Conservation (phyloP, 129 eudicot species). For the Escallonia rubra region DNA sequence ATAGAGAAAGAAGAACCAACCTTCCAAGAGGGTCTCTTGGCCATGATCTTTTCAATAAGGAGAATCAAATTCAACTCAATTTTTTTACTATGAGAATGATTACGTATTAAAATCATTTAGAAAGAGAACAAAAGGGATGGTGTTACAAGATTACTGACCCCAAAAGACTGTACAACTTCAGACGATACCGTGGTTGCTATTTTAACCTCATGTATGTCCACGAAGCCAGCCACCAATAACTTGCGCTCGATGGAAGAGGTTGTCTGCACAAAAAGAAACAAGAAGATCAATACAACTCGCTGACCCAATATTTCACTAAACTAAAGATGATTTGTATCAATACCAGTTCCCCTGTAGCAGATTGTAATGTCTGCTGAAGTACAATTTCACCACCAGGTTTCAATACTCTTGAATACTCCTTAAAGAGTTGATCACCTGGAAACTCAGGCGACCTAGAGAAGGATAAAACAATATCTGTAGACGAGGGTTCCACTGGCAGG, state of each 20-base stretch:
- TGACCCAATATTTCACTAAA: background rate
- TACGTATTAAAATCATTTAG: background rate
- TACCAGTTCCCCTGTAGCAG: slow-evolving; percentile 39
- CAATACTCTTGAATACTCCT: slow-evolving; percentile 44
- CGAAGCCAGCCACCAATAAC: slow-evolving; percentile 61
- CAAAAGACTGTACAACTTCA: slow-evolving; percentile 33
- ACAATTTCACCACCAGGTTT: slow-evolving; percentile 74
- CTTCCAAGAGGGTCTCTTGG: slow-evolving; percentile 75
- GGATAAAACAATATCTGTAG: slow-evolving; percentile 33
- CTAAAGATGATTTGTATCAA: background rate
- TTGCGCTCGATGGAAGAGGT: slow-evolving; percentile 50
- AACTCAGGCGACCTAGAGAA: slow-evolving; percentile 41
- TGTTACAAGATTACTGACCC: slow-evolving; percentile 23
- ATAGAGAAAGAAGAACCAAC: slow-evolving; percentile 74
- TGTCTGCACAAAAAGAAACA: slow-evolving; percentile 32
- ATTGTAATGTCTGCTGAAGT: slow-evolving; percentile 30
- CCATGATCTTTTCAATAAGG: slow-evolving; percentile 42
- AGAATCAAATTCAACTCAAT: background rate
- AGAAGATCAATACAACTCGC: slow-evolving; percentile 2
- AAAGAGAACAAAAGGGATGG: background rate
- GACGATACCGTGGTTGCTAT: slow-evolving; percentile 16
- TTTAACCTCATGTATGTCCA: slow-evolving; percentile 40
- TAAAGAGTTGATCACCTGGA: slow-evolving; percentile 44
- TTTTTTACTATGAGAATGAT: background rate
- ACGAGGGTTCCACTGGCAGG: slow-evolving; percentile 46